phyloP scores from a whole-genome alignment of 2,329 filamentous ascomycete genomes.

The Hypoxylon sp. region DNA sequence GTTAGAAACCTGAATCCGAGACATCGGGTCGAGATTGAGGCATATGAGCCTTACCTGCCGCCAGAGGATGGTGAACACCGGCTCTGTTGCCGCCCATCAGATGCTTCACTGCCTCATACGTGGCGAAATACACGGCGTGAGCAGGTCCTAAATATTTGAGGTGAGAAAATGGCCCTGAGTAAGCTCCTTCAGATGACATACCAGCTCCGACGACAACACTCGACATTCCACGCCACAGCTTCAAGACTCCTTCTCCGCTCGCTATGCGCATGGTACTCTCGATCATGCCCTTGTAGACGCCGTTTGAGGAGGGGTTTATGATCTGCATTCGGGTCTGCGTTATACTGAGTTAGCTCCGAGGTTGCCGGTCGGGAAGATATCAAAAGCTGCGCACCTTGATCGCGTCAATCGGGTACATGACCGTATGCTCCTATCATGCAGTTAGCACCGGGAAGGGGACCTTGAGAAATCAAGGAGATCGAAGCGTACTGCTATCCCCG shows the following conservation, averaged over 20 bases:
- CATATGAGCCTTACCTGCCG: conserved; percentile 75
- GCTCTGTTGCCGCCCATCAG: conserved; percentile 91
- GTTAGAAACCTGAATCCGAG: conserved; percentile 22
- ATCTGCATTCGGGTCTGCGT: conserved; percentile 96
- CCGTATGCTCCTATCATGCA: conserved; percentile 84
- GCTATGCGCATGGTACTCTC: conserved; percentile 95
- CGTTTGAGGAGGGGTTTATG: conserved; percentile 82
- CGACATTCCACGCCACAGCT: conserved; percentile 95
- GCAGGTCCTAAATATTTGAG: conserved; percentile 77
- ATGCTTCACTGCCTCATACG: conserved; percentile 97
- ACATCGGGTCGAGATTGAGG: conserved; percentile 6
- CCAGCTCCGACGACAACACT: conserved; percentile 96
- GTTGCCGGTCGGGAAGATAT: conserved; percentile 33
- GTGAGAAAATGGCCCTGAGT: conserved; percentile 42
- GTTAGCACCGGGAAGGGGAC: conserved; percentile 36
- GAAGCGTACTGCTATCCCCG: conserved; percentile 83
- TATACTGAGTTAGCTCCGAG: conserved; percentile 31
- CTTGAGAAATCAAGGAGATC: background rate
- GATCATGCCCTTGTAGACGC: conserved; percentile 89
- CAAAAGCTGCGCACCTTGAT: conserved; percentile 78
- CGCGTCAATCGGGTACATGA: conserved; percentile 98
- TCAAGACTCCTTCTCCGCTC: conserved; percentile 86
- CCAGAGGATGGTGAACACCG: conserved; percentile 90
- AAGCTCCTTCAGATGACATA: conserved; percentile 59
- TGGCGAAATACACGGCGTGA: conserved; percentile 98